Base-by-base conservation (phyloP, 2,329 filamentous ascomycete genomes). In the Aureobasidium sp. region DNA sequence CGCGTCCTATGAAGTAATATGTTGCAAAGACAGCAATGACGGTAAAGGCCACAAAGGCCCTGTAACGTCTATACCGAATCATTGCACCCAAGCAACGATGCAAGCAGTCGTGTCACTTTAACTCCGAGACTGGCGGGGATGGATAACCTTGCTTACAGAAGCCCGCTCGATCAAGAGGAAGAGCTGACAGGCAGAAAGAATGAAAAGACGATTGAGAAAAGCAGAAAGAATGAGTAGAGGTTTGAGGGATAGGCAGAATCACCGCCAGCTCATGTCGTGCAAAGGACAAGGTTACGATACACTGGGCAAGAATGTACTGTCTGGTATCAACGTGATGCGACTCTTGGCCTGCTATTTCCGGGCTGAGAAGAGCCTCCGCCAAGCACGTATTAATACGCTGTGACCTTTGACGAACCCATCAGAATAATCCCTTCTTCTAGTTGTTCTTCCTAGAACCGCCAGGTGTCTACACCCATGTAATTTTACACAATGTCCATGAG, bases 31-130 rank as follows among this genome's bases (percentile, higher is more conserved):
- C 67, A 45, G 80, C 66, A 54, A 83, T 64, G 57, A 78, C 67
- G 52, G 80, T 75, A 60, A 77, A 76, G 56, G 80, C 64, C 29
- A 80, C 65, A 57, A 84, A 81, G 54, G 82, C 71, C 55, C 83
- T 78, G 62, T 84, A 84, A 64, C 81, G 74, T 61, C 83, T 70
- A 57, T 78, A 74, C 48, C 83, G 79, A 55, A 85, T 81, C 61
- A 62, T 57, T 48, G 10, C 17, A 30, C 21, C 8, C 42, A 16
- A 4, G 2, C 14, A 19, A 14, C 8, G 29, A 14, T 34, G n/a
- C 7, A 14, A n/a, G 14, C 32, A 34, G 34, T 49, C 45, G 45
- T 30, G 34, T 38, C 24, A 19, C 45, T 49, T n/a, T 49, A 49
- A 29, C 16, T 49, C 45, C 45, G 45, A 17, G 17, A 45, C 25